Evolutionary conservation across 2,329 filamentous ascomycete genomes (phyloP), one percentile per base, ranked within the genome.

Genomic region (Claviceps sp.): DNA sequence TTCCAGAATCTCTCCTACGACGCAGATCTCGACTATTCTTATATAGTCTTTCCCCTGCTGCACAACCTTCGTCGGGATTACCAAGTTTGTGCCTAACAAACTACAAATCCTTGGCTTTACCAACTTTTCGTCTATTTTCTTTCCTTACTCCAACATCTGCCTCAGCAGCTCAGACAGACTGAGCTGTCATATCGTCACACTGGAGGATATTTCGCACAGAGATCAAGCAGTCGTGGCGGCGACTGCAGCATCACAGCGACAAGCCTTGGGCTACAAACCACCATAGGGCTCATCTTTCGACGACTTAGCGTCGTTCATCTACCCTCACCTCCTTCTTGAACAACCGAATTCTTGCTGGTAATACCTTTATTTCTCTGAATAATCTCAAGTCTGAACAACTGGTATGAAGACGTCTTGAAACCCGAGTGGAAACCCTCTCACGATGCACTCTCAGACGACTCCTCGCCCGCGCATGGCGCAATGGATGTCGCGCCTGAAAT

Each of bases 211-310:
- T 41, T 37, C 34, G 37, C 41, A 26, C 20, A 22, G 14, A 51
- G 37, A 34, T 52, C 46, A 52, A 49, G 54, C 56, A 57, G 54
- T 52, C 53, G 49, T 57, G 53, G 56, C 56, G 53, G 50, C 53
- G 52, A 52, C 50, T 54, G 49, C 52, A 45, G 44, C 50, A 47
- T 38, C 51, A 18, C 50, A 47, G 24, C 49, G 47, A 18, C 49
- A 45, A 24, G 49, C 53, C 8, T 52, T 45, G 26, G 53, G 52
- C 14, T 55, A 52, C 30, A 40, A 37, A 22, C 56, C 56, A 43
- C 56, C 56, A 55, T 57, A 57, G 53, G 20, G 4, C 22, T 36
- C 22, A 26, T 48, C 24, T 24, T 38, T 9, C 2, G 20, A n/a
- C n/a, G 4, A 20, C 26, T 6, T 6, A 41, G 1, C 6, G 24